These are phyloP conservation scores for Solanum etuberosum DNA, from an alignment of 257 asterid species.

Conservation along the genomic window DNA sequence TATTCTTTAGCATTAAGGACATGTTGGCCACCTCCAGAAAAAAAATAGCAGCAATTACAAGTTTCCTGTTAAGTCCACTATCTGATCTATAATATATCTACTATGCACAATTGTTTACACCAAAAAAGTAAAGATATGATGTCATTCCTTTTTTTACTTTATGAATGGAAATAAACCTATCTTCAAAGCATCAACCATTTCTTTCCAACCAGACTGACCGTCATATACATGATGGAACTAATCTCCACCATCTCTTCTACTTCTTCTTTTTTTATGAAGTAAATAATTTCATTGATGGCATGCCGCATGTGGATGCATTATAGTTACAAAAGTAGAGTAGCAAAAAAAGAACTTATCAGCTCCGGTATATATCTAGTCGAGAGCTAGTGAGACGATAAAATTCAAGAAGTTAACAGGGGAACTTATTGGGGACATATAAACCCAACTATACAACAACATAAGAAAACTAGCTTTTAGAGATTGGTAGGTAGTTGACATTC, in stretches of 20 bases:
- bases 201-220: background rate
- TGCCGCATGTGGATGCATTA: background rate
- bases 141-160: background rate
- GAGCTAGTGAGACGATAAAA: background rate
- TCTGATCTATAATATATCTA: background rate
- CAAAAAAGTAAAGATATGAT: background rate
- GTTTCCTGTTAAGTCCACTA: background rate
- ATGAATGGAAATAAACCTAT: background rate
- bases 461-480: background rate
- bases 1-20: background rate
- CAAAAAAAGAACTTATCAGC: background rate
- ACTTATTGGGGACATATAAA: background rate
- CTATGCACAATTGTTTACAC: background rate
- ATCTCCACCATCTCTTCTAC: background rate
- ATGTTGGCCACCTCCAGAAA: background rate
- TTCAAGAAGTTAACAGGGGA: background rate
- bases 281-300: background rate
- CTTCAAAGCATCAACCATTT: background rate
- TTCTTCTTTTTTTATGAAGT: background rate
- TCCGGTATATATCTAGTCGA: background rate
- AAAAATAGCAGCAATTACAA: background rate
- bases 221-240: background rate
- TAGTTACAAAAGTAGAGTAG: background rate
- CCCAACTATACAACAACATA: background rate
- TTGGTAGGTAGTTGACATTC: background rate